Conservation (phyloP, 106 monocot genomes). For the Triglochin maritima region DNA sequence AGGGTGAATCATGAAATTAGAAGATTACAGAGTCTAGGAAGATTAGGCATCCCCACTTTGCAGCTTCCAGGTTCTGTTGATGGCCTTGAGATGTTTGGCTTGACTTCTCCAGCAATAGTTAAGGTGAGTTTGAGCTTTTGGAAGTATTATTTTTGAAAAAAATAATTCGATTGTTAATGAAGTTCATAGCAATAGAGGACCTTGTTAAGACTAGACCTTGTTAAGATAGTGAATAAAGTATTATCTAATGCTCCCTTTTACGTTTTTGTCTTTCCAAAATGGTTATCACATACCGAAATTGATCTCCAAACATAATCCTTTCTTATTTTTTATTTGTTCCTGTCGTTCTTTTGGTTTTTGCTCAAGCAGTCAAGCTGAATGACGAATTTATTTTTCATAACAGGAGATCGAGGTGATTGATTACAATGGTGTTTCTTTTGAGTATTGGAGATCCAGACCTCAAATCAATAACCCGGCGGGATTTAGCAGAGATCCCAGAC, state of each 20-base stretch:
- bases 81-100: slow-evolving; percentile 94
- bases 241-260: too few relatives aligned
- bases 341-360: too few relatives aligned
- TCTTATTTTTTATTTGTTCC: too few relatives aligned
- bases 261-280: too few relatives aligned
- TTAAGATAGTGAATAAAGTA: too few relatives aligned
- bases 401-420: slow-evolving; percentile 56
- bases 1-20: slow-evolving; percentile 74
- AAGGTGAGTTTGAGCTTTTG: slow-evolving; percentile 30
- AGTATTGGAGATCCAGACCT: slow-evolving; percentile 41
- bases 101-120: slow-evolving; percentile 52
- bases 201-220: too few relatives aligned
- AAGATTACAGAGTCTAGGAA: slow-evolving; percentile 32
- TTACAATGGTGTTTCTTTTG: slow-evolving; percentile 19
- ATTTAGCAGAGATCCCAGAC: background rate
- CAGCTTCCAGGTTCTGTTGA: slow-evolving; percentile 76
- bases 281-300: background rate
- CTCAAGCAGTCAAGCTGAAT: too few relatives aligned
- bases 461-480: background rate
- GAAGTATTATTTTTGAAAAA: too few relatives aligned
- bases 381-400: background rate
- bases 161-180: too few relatives aligned
- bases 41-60: slow-evolving; percentile 35
- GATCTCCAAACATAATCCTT: background rate
- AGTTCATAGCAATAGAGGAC: too few relatives aligned